Conservation (phyloP, 495 filamentous ascomycete species). For the Podospora appendiculata region DNA sequence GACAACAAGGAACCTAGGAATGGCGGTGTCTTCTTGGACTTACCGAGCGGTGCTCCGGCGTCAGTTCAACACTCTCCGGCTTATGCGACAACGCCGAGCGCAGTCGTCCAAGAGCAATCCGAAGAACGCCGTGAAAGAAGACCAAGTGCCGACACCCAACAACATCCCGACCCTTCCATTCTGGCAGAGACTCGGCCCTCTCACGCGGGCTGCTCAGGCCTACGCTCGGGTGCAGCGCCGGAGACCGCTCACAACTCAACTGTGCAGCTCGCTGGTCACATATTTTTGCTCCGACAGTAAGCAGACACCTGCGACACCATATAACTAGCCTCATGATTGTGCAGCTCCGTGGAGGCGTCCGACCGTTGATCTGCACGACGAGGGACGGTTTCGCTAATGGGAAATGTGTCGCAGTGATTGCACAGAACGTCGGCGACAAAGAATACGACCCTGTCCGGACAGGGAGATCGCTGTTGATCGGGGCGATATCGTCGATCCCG, state of each 20-base stretch:
- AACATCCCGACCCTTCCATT: slow-evolving; percentile 37
- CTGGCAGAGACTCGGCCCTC: slow-evolving; percentile 47
- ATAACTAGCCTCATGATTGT: too few species aligned
- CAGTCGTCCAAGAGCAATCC: slow-evolving; percentile 16
- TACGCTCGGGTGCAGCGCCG: slow-evolving; percentile 64
- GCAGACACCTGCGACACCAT: background rate
- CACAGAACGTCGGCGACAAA: slow-evolving; percentile 55
- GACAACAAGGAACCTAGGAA: background rate
- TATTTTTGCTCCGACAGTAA: slow-evolving; percentile 65
- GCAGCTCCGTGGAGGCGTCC: too few species aligned
- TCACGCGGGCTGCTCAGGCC: slow-evolving; percentile 55
- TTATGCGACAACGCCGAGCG: slow-evolving; percentile 12
- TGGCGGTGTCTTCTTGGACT: slow-evolving; percentile 7
- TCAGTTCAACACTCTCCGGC: slow-evolving; percentile 10
- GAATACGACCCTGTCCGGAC: slow-evolving; percentile 67
- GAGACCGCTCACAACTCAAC: slow-evolving; percentile 69
- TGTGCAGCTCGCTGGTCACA: slow-evolving; percentile 65
- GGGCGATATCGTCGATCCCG: slow-evolving; percentile 63
- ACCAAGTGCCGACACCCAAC: slow-evolving; percentile 34
- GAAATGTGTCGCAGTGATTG: slow-evolving; percentile 40
- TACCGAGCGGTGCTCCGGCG: slow-evolving; percentile 16
- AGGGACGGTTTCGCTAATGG: background rate
- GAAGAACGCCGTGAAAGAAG: slow-evolving; percentile 17
- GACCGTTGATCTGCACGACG: too few species aligned
- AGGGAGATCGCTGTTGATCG: slow-evolving; percentile 63